phyloP scores from a whole-genome alignment of 345 rosid species.

The Aegle marmelos region DNA sequence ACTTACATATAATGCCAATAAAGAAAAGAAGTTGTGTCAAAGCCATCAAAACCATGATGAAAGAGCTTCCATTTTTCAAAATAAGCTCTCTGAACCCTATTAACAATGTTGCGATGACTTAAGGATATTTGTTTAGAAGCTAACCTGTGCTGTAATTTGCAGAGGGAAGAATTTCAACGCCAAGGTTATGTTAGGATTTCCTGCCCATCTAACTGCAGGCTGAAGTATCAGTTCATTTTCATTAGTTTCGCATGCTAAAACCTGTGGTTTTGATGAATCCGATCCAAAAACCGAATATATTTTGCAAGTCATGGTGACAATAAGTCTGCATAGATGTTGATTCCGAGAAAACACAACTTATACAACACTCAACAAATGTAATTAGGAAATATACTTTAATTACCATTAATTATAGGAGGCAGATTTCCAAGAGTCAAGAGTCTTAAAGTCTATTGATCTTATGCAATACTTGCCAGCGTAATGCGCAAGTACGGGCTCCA shows the following conservation, averaged over 20 bases:
- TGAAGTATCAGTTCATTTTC: slow-evolving; percentile 45
- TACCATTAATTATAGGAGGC: slow-evolving; percentile 36
- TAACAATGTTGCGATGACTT: not conserved
- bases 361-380: not conserved
- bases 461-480: slow-evolving; percentile 23
- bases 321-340: not conserved
- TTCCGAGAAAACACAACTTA: not conserved
- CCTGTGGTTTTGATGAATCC: slow-evolving; percentile 26
- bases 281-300: not conserved
- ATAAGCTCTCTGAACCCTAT: not conserved
- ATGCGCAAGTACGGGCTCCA: slow-evolving; percentile 26
- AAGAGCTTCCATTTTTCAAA: not conserved
- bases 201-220: slow-evolving; percentile 45
- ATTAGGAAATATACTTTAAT: not conserved
- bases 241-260: slow-evolving; percentile 37
- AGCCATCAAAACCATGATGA: not conserved
- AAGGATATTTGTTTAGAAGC: not conserved
- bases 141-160: slow-evolving; percentile 41
- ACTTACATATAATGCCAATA: not conserved
- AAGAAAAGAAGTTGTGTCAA: not conserved
- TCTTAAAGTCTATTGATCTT: slow-evolving; percentile 28
- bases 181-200: slow-evolving; percentile 48
- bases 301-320: not conserved
- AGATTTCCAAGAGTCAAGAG: slow-evolving; percentile 39
- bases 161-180: slow-evolving; percentile 30